These are phyloP conservation scores for Pascua sp. DNA, from an alignment of 1,284 basidiomycete genomes.

Conservation along the genomic window DNA sequence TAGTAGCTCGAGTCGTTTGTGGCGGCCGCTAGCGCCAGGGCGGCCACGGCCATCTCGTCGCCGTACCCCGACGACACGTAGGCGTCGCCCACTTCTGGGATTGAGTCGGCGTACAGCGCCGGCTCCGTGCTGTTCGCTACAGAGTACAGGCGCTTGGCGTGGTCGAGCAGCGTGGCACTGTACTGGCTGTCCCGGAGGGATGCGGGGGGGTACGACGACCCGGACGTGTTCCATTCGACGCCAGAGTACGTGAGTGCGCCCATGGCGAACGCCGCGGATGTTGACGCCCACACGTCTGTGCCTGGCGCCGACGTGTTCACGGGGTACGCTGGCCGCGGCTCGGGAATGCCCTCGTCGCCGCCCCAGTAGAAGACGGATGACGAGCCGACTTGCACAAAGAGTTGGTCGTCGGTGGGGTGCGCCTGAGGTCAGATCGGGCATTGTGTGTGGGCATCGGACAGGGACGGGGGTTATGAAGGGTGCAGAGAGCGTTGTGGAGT, in stretches of 20 bases:
- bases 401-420: conserved; percentile 67
- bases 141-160: conserved; percentile 69
- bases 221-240: conserved; percentile 52
- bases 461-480: no score
- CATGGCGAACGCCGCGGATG: conserved; percentile 79
- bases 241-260: conserved; percentile 74
- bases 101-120: conserved; percentile 53
- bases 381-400: conserved; percentile 74
- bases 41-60: conserved; percentile 58
- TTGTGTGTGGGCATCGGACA: no score
- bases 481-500: no score
- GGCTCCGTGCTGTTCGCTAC: conserved; percentile 57
- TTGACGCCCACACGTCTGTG: conserved; percentile 79
- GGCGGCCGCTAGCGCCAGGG: conserved; percentile 70
- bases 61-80: conserved; percentile 67
- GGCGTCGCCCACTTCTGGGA: conserved; percentile 61
- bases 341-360: conserved; percentile 73
- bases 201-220: conserved; percentile 57
- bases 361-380: conserved; percentile 71
- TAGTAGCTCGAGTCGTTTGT: conserved; percentile 62
- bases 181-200: conserved; percentile 72
- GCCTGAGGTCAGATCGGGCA: conserved; percentile 62
- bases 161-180: conserved; percentile 62
- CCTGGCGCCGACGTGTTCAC: conserved; percentile 75
- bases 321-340: conserved; percentile 67